Evolutionary conservation across 2,329 filamentous ascomycete genomes (phyloP).

Genomic region (Penicillium thymicola): DNA sequence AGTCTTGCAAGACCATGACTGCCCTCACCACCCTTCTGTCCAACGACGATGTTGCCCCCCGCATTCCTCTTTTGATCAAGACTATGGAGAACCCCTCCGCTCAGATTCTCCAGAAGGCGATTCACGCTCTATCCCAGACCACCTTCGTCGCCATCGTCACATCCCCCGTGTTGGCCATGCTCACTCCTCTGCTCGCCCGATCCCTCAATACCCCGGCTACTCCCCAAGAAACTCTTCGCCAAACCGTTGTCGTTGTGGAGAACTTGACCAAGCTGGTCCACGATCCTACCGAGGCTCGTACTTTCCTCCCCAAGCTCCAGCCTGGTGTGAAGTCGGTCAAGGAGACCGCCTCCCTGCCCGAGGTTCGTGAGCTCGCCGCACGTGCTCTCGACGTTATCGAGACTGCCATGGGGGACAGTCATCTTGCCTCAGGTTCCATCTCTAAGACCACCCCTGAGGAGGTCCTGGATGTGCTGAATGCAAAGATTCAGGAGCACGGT

Average conservation of each 20-base stretch:
- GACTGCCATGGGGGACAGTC: conserved; percentile 78
- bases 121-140: conserved; percentile 92
- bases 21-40: conserved; percentile 84
- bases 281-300: conserved; percentile 87
- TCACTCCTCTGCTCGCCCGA: conserved; percentile 91
- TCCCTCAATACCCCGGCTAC: conserved; percentile 89
- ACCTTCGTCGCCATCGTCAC: conserved; percentile 98
- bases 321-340: conserved; percentile 89
- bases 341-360: conserved; percentile 84
- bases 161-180: conserved; percentile 86
- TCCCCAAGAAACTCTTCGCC: conserved; percentile 87
- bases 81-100: conserved; percentile 92
- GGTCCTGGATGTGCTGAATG: conserved; percentile 69
- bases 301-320: conserved; percentile 90
- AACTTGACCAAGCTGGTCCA: conserved; percentile 98
- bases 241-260: conserved; percentile 94
- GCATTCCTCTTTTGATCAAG: conserved; percentile 87
- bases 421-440: conserved; percentile 54
- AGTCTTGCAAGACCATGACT: conserved; percentile 88
- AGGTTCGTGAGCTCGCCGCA: conserved; percentile 85
- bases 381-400: conserved; percentile 83
- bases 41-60: conserved; percentile 93
- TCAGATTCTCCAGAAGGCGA: conserved; percentile 87
- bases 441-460: conserved; percentile 66
- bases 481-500: conserved; percentile 68